phyloP scores from a whole-genome alignment of 805 yeast species.

The Lipomyces orientalis region DNA sequence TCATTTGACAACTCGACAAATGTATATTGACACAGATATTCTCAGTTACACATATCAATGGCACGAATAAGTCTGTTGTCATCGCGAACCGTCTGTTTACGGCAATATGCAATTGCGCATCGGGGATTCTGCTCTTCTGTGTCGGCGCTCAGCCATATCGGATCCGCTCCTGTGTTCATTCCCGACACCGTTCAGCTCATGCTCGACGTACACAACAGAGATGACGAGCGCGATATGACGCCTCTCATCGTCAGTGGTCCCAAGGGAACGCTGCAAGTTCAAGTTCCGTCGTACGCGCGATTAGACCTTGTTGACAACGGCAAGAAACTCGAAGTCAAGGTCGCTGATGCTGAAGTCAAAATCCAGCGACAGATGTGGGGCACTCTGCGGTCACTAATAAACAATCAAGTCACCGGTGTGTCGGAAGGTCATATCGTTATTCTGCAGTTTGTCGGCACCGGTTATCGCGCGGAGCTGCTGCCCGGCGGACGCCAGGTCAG shows the following conservation, averaged over 20 bases:
- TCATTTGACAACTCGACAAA: neutral
- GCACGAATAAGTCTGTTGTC: neutral
- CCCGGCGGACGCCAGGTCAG: conserved; percentile 62
- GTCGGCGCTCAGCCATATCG: conserved; percentile 64
- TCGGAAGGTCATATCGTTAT: conserved; percentile 91
- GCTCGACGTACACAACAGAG: conserved; percentile 42
- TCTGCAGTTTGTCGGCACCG: conserved; percentile 92
- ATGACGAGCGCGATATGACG: conserved; percentile 47
- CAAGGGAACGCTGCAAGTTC: conserved; percentile 66
- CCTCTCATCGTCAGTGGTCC: conserved; percentile 77
- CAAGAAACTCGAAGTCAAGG: conserved; percentile 57
- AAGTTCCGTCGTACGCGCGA: conserved; percentile 56
- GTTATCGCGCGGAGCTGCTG: conserved; percentile 80
- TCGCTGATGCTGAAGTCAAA: conserved; percentile 61
- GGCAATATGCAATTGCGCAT: neutral
- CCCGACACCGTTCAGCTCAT: conserved; percentile 63
- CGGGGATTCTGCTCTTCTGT: conserved; percentile 23
- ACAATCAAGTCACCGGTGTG: conserved; percentile 83
- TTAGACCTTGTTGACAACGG: conserved; percentile 58
- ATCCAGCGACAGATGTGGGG: conserved; percentile 95
- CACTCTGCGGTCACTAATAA: conserved; percentile 77
- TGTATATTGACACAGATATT: neutral
- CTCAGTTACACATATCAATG: neutral
- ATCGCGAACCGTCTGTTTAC: neutral
- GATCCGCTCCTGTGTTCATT: conserved; percentile 74